Conservation (phyloP, 2,329 filamentous ascomycete genomes). For the Pseudogymnoascus sp. region DNA sequence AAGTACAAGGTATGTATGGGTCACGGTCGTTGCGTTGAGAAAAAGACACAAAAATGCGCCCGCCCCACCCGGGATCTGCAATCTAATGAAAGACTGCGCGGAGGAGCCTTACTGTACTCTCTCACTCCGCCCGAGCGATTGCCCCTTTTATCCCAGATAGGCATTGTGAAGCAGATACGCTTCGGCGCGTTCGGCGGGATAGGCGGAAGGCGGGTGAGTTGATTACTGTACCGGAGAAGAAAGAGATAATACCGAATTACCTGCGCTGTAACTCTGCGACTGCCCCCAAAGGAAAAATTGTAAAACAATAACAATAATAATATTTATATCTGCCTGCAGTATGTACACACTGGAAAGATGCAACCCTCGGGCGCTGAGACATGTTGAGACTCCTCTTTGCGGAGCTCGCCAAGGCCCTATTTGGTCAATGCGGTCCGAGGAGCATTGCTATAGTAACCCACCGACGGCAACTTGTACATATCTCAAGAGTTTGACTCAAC, state of each 20-base stretch:
- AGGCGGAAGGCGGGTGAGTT: not conserved
- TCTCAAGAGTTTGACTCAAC: not conserved
- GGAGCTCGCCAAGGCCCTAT: not conserved
- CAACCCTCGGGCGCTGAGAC: not conserved
- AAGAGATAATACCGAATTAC: not conserved
- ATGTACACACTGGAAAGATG: not conserved
- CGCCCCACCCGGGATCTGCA: slow-evolving; percentile 2
- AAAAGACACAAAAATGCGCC: not conserved
- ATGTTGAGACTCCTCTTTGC: not conserved
- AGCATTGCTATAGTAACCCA: slow-evolving; percentile 1
- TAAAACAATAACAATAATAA: slow-evolving; percentile 8
- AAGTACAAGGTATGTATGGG: not conserved
- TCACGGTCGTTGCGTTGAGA: slow-evolving; percentile 3
- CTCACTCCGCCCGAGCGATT: slow-evolving; percentile 2
- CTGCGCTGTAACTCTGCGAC: not conserved
- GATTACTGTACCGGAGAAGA: not conserved
- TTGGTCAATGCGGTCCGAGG: slow-evolving; percentile 1
- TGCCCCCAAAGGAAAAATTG: not conserved
- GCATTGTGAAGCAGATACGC: not conserved
- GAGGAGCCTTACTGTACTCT: slow-evolving; percentile 6
- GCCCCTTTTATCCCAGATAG: not conserved
- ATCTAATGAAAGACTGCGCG: slow-evolving; percentile 1
- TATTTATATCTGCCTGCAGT: slow-evolving; percentile 2
- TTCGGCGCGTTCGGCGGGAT: not conserved
- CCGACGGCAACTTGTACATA: not conserved